These are phyloP conservation scores for Hypoxylon sp. DNA, from an alignment of 2,329 filamentous ascomycete species.

Conservation along the genomic window DNA sequence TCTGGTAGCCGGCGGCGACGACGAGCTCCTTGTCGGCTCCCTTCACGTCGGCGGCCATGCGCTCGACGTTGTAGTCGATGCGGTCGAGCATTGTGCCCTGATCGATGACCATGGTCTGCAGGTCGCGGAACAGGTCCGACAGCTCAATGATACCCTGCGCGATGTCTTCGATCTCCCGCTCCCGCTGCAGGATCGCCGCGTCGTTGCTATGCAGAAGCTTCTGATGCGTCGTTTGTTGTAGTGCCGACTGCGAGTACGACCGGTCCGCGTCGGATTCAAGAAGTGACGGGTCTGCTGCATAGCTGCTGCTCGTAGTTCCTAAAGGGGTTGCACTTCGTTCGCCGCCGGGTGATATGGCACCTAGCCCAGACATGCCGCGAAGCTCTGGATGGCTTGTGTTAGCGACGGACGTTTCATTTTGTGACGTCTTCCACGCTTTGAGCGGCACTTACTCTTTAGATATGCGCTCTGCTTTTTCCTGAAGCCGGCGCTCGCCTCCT, in stretches of 20 bases:
- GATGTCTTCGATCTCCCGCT: conserved; percentile 97
- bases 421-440: no score
- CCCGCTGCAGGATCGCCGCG: conserved; percentile 86
- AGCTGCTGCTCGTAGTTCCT: conserved; percentile 58
- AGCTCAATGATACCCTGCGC: conserved; percentile 98
- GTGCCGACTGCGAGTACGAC: conserved; percentile 88
- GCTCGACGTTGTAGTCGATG: conserved; percentile 98
- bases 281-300: conserved; percentile 83
- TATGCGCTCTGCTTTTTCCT: conserved; percentile 98
- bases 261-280: conserved; percentile 95
- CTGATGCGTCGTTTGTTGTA: conserved; percentile 76
- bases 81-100: conserved; percentile 92
- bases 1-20: conserved; percentile 89
- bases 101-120: conserved; percentile 95
- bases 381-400: conserved; percentile 66
- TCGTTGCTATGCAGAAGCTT: conserved; percentile 80
- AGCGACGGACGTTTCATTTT: neutral
- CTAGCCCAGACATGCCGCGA: conserved; percentile 74
- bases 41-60: conserved; percentile 93
- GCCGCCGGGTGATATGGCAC: conserved; percentile 61
- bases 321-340: conserved; percentile 67
- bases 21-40: conserved; percentile 92
- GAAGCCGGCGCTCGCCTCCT: conserved; percentile 91
- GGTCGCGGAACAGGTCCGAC: conserved; percentile 94
- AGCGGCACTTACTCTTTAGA: conserved; percentile 79